Conservation (phyloP, 1,284 basidiomycete genomes). For the Ceratobasidium sp. region DNA sequence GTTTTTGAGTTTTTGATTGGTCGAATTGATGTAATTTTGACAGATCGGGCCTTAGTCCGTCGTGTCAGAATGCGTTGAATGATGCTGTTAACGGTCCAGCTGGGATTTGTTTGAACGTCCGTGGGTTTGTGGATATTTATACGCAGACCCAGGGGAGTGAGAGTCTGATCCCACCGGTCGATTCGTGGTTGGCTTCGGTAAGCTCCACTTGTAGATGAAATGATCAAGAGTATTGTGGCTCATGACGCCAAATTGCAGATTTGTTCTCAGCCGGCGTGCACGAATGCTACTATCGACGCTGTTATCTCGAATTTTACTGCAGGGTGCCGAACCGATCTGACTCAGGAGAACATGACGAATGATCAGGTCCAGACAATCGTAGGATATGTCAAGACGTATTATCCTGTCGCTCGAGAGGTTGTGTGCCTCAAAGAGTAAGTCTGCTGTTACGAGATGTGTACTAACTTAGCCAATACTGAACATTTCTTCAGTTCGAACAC, state of each 20-base stretch:
- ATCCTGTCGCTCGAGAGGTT: slow-evolving; percentile 29
- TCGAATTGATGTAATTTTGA: not conserved
- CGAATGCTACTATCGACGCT: slow-evolving; percentile 30
- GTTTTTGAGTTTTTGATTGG: not conserved
- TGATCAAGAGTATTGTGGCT: not conserved
- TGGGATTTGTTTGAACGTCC: slow-evolving; percentile 16
- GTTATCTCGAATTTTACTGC: slow-evolving; percentile 18
- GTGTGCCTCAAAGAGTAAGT: slow-evolving; percentile 35
- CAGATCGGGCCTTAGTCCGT: not conserved
- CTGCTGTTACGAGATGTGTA: not conserved
- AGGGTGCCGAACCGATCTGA: slow-evolving; percentile 26
- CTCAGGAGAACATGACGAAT: not conserved
- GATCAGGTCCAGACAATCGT: not conserved
- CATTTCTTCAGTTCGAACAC: not conserved
- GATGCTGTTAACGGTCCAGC: slow-evolving; percentile 9
- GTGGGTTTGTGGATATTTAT: slow-evolving; percentile 13
- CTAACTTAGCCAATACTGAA: not conserved
- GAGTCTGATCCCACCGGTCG: slow-evolving; percentile 24
- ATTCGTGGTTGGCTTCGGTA: slow-evolving; percentile 27
- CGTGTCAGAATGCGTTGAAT: slow-evolving; percentile 10
- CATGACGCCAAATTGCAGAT: slow-evolving; percentile 5
- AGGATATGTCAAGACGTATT: slow-evolving; percentile 23
- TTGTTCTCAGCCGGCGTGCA: slow-evolving; percentile 42
- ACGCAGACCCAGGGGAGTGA: slow-evolving; percentile 3
- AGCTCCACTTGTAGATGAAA: not conserved